Evolutionary conservation across 1,284 basidiomycete genomes (phyloP), one percentile per base, ranked within the genome.

Genomic region (Rhodotorula mucilaginosa): DNA sequence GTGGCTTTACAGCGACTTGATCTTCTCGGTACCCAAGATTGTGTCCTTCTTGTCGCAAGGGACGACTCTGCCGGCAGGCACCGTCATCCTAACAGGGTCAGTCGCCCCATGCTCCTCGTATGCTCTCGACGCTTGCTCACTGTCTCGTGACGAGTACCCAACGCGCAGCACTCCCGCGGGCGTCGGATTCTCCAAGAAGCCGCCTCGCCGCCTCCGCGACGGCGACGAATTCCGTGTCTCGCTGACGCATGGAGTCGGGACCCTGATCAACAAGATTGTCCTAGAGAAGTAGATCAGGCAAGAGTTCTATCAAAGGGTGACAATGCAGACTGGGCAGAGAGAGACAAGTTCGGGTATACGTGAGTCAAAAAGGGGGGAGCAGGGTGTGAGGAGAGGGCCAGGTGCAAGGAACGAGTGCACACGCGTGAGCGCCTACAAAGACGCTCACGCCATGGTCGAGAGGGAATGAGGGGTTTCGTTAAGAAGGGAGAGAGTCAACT

Each of bases 11-110:
- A 82, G 81, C 73, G 82, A 83, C 67, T 73, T 83, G 44, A 83
- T 83, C 77, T 83, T 83, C 70, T 76, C 78, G 12, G 77, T 82
- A 26, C 81, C 81, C 29, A 79, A 81, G 67, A 81, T 83, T 73
- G 78, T 84, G 69, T 80, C 80, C 51, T 80, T 78, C 69, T 66
- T 79, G 7, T 77, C 76, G 2, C 74, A 76, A 29, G 76, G 77
- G 1, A 78, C 78, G 23, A 79, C 78, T 0, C 67, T 79, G 2
- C 65, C 47, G 2, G 67, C 72, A 1, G 77, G 77, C 3, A 78
- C 79, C 5, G 18, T 77, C 52, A 80, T 80, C 57, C 60, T 79
- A 8, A 79, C 80, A 1, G 80, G 79, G 69, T 70, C 26, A 49
- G 60, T 61, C 26, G 26, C 26, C 26, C 26, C 26, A 26, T 26